phyloP scores from a whole-genome alignment of 148 eudicot genomes.

The Euryodendron excelsum region DNA sequence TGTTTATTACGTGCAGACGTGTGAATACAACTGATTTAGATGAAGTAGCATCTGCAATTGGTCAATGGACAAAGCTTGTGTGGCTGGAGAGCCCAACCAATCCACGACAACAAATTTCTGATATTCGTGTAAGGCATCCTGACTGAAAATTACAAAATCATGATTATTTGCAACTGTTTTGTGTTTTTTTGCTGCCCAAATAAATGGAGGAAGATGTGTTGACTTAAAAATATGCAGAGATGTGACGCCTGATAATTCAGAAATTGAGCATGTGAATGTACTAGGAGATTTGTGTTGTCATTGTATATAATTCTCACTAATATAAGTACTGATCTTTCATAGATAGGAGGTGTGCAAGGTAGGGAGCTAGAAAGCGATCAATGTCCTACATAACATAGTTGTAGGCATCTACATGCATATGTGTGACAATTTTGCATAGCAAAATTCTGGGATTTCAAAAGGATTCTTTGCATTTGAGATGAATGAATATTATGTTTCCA shows the following conservation, averaged over 20 bases:
- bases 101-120: conserved; percentile 93
- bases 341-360: not conserved
- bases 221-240: not conserved
- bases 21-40: conserved; percentile 72
- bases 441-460: not conserved
- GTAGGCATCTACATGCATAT: not conserved
- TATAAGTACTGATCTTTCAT: not conserved
- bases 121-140: conserved; percentile 66
- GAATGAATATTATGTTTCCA: not conserved
- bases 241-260: not conserved
- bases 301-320: not conserved
- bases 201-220: not conserved
- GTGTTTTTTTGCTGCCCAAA: not conserved
- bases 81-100: conserved; percentile 99
- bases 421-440: not conserved
- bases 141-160: not conserved
- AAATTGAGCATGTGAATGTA: not conserved
- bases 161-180: not conserved
- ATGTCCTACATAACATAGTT: not conserved
- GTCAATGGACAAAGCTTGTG: conserved; percentile 86
- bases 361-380: not conserved
- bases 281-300: not conserved
- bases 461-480: not conserved
- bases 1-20: conserved; percentile 42
- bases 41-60: conserved; percentile 89